Evolutionary conservation across 169 alveolate genomes (phyloP).

Genomic region (Plasmodium vivax): DNA sequence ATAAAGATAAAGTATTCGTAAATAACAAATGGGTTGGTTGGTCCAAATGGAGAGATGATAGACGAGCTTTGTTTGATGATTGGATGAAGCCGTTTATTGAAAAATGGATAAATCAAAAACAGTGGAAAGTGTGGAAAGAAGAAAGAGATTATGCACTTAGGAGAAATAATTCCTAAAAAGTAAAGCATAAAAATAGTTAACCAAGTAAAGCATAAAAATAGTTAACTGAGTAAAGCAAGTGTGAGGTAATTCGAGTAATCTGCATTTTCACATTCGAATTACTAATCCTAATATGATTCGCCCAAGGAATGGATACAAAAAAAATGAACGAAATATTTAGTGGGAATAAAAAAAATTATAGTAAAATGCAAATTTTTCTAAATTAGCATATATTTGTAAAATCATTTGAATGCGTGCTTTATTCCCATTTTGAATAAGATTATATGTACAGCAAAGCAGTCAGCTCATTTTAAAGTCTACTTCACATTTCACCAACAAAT

Average conservation of each 20-base stretch:
- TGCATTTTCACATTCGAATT: background rate
- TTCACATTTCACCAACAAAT: background rate
- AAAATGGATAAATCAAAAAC: background rate
- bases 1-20: constrained; percentile 2
- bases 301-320: background rate
- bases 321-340: background rate
- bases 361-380: background rate
- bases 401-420: background rate
- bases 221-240: background rate
- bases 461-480: background rate
- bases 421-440: background rate
- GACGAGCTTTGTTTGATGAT: background rate
- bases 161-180: background rate
- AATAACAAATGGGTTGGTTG: constrained; percentile 8
- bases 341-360: background rate
- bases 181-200: background rate
- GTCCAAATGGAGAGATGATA: constrained; percentile 6
- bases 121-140: constrained; percentile 9
- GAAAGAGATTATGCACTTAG: background rate
- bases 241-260: background rate
- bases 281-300: background rate
- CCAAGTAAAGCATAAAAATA: background rate
- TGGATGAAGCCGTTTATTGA: background rate
- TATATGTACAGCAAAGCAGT: background rate
- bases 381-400: background rate